Conservation (phyloP, 768 basidiomycete genomes). For the Suillus clintonianus region DNA sequence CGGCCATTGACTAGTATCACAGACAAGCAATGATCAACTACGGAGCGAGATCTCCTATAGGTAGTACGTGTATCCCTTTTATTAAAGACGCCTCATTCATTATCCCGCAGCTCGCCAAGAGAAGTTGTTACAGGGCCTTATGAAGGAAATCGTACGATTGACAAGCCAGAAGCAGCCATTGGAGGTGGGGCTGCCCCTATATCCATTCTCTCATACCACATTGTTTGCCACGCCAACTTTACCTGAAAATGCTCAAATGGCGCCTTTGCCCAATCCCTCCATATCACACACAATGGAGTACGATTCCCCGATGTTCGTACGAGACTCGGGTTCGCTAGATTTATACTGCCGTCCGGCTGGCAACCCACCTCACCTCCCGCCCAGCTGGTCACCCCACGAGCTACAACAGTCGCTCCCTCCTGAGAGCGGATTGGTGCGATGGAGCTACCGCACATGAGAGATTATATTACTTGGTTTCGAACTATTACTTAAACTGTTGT, state of each 20-base stretch:
- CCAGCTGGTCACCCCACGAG: neutral
- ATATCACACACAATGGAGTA: neutral
- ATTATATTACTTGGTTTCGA: neutral
- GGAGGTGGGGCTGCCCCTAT: slow-evolving; percentile 77
- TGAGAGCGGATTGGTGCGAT: neutral
- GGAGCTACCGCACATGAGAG: neutral
- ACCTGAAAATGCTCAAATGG: slow-evolving; percentile 29
- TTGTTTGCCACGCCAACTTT: slow-evolving; percentile 56
- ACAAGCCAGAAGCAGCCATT: slow-evolving; percentile 80
- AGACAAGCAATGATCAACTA: slow-evolving; percentile 87
- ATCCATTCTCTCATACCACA: slow-evolving; percentile 74
- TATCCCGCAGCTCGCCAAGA: slow-evolving; percentile 71
- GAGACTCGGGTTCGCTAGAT: neutral
- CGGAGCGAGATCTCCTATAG: slow-evolving; percentile 78
- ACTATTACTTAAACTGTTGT: neutral
- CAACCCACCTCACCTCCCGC: neutral
- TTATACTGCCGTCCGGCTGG: neutral
- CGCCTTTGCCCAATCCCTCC: slow-evolving; percentile 29
- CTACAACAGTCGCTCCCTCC: neutral
- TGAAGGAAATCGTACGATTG: slow-evolving; percentile 83
- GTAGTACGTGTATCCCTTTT: slow-evolving; percentile 52
- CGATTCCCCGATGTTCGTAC: neutral
- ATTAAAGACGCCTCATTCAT: slow-evolving; percentile 8
- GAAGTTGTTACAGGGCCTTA: slow-evolving; percentile 75
- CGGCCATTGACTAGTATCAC: slow-evolving; percentile 11